Evolutionary conservation across 2,329 filamentous ascomycete species (phyloP).

Genomic region (Trichoderma sp.): DNA sequence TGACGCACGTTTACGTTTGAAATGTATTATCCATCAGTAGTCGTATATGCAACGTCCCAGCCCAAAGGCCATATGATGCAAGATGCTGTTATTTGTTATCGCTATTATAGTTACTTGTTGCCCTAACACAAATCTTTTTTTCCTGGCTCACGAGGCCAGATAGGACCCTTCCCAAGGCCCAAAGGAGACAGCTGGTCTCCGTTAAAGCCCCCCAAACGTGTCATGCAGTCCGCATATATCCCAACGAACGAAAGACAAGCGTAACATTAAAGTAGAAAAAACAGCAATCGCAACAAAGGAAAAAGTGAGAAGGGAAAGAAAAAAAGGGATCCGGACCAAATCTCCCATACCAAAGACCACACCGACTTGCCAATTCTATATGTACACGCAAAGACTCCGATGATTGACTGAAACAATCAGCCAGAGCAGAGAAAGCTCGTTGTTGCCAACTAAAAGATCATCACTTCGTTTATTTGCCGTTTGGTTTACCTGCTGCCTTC

Average conservation of each 20-base stretch:
- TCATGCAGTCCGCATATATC: conserved; percentile 6
- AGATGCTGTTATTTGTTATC: not conserved
- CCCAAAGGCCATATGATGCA: not conserved
- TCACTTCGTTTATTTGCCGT: conserved; percentile 22
- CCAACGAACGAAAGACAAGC: conserved; percentile 11
- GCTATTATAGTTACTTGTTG: conserved; percentile 4
- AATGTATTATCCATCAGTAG: not conserved
- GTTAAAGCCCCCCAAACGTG: not conserved
- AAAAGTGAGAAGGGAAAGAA: not conserved
- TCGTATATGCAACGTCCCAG: not conserved
- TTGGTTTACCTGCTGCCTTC: conserved; percentile 33
- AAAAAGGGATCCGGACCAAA: not conserved
- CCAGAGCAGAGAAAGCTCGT: not conserved
- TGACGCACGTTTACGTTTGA: not conserved
- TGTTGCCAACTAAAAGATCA: not conserved
- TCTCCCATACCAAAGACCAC: conserved; percentile 6
- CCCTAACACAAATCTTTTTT: not conserved
- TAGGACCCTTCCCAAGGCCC: not conserved
- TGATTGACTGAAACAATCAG: conserved; percentile 11
- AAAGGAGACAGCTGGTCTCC: conserved; percentile 14
- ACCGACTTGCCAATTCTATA: conserved; percentile 17
- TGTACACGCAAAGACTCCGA: conserved; percentile 17
- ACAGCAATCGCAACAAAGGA: not conserved
- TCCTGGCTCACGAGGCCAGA: not conserved
- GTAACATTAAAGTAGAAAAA: not conserved